These are phyloP conservation scores for Fusarium lyarnte DNA, from an alignment of 2,329 filamentous ascomycete species.

Conservation along the genomic window DNA sequence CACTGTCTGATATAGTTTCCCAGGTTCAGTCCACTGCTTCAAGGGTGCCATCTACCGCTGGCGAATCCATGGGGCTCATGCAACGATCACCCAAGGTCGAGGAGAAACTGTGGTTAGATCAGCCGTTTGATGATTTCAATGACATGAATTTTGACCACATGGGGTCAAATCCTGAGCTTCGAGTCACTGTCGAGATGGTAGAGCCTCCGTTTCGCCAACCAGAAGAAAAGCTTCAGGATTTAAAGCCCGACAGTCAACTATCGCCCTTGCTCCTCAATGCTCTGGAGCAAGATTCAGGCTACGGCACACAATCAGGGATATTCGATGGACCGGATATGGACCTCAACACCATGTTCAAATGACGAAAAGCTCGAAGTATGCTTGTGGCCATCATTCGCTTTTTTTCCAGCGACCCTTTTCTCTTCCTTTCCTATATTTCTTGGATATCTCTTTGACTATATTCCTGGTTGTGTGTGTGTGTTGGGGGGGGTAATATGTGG, in stretches of 20 bases:
- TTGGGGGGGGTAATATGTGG: neutral
- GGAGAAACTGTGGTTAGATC: neutral
- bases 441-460: neutral
- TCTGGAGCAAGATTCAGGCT: constrained; percentile 23
- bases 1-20: neutral
- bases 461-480: neutral
- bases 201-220: constrained; percentile 1
- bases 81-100: constrained; percentile 12
- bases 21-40: constrained; percentile 23
- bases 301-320: neutral
- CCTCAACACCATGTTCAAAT: constrained; percentile 8
- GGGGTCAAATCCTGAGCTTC: constrained; percentile 15
- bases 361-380: neutral
- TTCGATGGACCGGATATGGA: constrained; percentile 2
- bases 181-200: neutral
- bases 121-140: neutral
- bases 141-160: constrained; percentile 7
- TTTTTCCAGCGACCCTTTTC: neutral
- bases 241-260: neutral
- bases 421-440: neutral
- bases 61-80: constrained; percentile 10
- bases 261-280: neutral
- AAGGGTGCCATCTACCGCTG: constrained; percentile 23
- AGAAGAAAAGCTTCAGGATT: neutral
- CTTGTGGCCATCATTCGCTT: neutral